Conservation (phyloP, 139 green algal genomes). For the Closterium sp. region DNA sequence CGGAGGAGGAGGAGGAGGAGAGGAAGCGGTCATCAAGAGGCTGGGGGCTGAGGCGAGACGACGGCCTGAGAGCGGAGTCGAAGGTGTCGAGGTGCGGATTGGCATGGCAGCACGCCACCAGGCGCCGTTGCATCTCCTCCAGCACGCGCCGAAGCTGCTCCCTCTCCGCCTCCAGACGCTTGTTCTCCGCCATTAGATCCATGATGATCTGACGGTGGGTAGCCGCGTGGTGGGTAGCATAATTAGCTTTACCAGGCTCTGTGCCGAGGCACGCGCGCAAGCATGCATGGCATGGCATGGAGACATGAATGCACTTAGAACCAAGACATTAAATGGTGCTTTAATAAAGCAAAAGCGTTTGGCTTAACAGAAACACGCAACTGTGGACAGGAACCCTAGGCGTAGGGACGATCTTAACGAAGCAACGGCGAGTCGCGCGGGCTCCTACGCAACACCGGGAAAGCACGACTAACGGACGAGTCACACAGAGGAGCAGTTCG, state of each 20-base stretch:
- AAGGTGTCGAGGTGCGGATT: neutral
- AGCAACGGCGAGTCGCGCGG: neutral
- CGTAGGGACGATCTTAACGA: neutral
- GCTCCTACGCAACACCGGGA: neutral
- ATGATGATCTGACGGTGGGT: constrained; percentile 20
- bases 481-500: no score
- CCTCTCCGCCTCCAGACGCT: constrained; percentile 17
- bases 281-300: neutral
- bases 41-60: neutral
- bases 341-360: neutral
- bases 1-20: neutral
- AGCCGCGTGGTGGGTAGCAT: no score
- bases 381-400: neutral
- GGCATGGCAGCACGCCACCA: neutral
- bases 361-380: neutral
- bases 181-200: constrained; percentile 15
- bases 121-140: neutral
- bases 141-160: neutral
- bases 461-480: neutral
- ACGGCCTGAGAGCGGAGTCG: neutral
- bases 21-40: neutral
- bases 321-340: neutral
- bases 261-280: neutral
- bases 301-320: neutral
- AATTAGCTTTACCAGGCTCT: neutral